Conservation (phyloP, 805 yeast genomes). For the Hanseniaspora singularis region DNA sequence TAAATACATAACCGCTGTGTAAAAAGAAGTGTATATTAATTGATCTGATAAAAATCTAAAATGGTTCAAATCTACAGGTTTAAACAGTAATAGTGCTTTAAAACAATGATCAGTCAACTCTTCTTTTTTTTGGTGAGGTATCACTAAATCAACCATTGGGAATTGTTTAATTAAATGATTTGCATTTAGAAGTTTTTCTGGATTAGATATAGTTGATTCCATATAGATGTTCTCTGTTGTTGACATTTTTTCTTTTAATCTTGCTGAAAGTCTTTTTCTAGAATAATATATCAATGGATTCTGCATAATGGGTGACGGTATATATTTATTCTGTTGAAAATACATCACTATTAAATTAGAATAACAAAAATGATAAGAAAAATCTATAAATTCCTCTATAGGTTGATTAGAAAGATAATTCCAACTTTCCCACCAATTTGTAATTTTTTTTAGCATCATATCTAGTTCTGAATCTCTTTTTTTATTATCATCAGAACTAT, state of each 20-base stretch:
- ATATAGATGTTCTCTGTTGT: not conserved
- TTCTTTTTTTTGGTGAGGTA: conserved; percentile 17
- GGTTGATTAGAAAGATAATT: conserved; percentile 56
- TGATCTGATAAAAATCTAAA: conserved; percentile 22
- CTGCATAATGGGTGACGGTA: not conserved
- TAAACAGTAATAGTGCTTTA: conserved; percentile 18
- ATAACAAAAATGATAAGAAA: conserved; percentile 52
- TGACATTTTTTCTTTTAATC: conserved; percentile 7
- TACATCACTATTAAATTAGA: conserved; percentile 36
- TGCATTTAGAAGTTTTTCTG: conserved; percentile 16
- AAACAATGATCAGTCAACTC: conserved; percentile 18
- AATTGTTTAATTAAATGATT: conserved; percentile 15
- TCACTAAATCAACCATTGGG: conserved; percentile 19
- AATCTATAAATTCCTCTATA: conserved; percentile 60
- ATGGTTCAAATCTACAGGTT: conserved; percentile 18
- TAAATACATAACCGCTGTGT: conserved; percentile 18
- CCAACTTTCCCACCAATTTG: conserved; percentile 59
- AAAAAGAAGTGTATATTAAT: conserved; percentile 19
- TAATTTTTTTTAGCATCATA: conserved; percentile 39
- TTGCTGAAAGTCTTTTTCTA: conserved; percentile 15
- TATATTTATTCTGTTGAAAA: conserved; percentile 18
- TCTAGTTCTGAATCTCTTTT: conserved; percentile 10
- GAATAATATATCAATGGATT: conserved; percentile 6
- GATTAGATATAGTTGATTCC: not conserved
- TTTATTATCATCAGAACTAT: not conserved